phyloP scores from a whole-genome alignment of 2,329 filamentous ascomycete species.

The Colletotrichum tamarilloi region DNA sequence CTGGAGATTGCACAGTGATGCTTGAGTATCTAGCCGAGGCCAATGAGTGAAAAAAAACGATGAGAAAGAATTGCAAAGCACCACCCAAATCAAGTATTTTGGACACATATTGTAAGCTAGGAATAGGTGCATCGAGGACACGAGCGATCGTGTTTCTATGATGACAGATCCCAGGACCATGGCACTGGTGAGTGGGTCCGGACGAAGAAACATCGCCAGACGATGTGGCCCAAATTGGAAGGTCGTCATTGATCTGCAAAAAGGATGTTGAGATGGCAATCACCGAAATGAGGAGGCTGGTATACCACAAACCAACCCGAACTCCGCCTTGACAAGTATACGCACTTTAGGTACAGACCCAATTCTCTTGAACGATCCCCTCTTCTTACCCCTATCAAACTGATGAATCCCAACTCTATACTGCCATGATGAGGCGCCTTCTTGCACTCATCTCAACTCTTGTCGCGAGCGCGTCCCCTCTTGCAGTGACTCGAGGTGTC shows the following conservation, averaged over 20 bases:
- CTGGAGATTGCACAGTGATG: no score
- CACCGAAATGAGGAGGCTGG: slow-evolving; percentile 22
- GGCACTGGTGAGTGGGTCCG: neutral
- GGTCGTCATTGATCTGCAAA: slow-evolving; percentile 25
- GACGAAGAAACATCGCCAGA: neutral
- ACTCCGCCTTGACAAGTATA: slow-evolving; percentile 1
- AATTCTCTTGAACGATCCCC: neutral
- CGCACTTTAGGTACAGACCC: neutral
- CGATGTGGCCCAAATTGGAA: slow-evolving; percentile 11
- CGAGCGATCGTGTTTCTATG: slow-evolving; percentile 49
- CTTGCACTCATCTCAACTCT: slow-evolving; percentile 1
- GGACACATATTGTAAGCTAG: neutral
- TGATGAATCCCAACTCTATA: no score
- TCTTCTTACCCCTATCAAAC: neutral
- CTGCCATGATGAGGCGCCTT: slow-evolving; percentile 1
- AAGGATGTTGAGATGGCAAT: slow-evolving; percentile 3
- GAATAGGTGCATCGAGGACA: neutral
- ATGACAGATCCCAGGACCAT: slow-evolving; percentile 47
- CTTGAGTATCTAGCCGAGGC: no score
- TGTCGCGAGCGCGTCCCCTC: slow-evolving; percentile 17
- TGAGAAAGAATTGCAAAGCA: no score
- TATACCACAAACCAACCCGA: neutral
- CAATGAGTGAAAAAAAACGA: no score
- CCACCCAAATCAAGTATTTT: no score
- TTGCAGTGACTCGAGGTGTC: neutral